These are phyloP conservation scores for Colletotrichum lini DNA, from an alignment of 2,329 filamentous ascomycete species.

Conservation along the genomic window DNA sequence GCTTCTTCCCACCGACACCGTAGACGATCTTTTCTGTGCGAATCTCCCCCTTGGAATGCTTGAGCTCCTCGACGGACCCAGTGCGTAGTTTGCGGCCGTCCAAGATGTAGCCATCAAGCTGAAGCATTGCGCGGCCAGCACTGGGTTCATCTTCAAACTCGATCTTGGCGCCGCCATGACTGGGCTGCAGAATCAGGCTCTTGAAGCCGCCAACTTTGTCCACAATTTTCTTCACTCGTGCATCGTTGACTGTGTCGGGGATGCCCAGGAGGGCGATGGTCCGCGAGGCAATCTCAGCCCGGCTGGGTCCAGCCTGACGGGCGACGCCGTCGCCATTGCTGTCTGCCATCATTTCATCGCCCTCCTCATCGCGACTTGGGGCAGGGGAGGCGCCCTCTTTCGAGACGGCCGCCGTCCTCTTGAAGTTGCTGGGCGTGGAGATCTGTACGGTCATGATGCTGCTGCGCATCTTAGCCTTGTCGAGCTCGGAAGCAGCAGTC, in stretches of 20 bases:
- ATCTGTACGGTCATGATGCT: constrained; percentile 78
- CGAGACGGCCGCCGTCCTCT: constrained; percentile 63
- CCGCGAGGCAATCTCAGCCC: constrained; percentile 71
- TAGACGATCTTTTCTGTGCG: constrained; percentile 59
- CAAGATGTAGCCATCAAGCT: constrained; percentile 70
- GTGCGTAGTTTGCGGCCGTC: constrained; percentile 68
- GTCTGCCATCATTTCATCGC: constrained; percentile 58
- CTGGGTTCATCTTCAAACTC: constrained; percentile 81
- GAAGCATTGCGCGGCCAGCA: constrained; percentile 79
- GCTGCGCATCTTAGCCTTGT: constrained; percentile 78
- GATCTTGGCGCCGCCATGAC: constrained; percentile 87
- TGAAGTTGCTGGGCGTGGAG: constrained; percentile 70
- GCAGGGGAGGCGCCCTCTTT: constrained; percentile 53
- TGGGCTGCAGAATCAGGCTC: constrained; percentile 84
- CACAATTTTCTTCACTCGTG: constrained; percentile 81
- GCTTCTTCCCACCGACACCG: constrained; percentile 49
- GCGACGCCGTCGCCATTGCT: constrained; percentile 37
- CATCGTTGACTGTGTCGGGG: constrained; percentile 93
- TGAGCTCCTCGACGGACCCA: constrained; percentile 69
- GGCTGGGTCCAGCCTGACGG: constrained; percentile 49
- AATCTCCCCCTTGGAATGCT: constrained; percentile 63
- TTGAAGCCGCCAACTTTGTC: constrained; percentile 79
- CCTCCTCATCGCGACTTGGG: constrained; percentile 53
- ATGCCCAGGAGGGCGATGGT: constrained; percentile 88
- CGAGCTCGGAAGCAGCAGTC: constrained; percentile 75